A percentile compares a stretch with the other conserved stretches of the same genome.
Evolutionary conservation across 306 rosid genomes (phyloP).

Genomic region (Gillenia trifoliata): DNA sequence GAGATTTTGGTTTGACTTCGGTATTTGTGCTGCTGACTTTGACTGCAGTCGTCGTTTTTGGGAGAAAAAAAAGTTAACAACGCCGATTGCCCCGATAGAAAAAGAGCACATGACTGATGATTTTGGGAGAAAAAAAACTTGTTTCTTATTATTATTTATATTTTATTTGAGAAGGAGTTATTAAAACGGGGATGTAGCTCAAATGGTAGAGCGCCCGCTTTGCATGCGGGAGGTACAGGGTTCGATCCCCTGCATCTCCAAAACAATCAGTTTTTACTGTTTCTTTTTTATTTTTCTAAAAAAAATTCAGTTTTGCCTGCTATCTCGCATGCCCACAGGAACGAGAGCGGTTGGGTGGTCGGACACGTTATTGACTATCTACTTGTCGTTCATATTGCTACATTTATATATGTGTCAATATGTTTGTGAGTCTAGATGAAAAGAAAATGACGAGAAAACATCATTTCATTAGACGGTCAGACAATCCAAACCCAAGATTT

Average conservation of each 20-base stretch:
- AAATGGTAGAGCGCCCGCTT: slow-evolving; percentile 25
- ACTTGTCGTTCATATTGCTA: no score
- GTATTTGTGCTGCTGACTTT: not conserved
- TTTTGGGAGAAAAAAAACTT: no score
- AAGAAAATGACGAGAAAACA: no score
- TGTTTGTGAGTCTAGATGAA: no score
- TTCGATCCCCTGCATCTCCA: slow-evolving; percentile 23
- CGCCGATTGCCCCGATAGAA: not conserved
- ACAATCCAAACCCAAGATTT: no score
- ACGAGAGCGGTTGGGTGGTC: not conserved
- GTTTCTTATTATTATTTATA: not conserved
- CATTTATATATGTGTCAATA: no score
- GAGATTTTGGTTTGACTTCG: not conserved
- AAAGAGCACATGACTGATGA: not conserved
- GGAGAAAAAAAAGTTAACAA: no score
- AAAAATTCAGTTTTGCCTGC: not conserved
- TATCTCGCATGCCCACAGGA: not conserved
- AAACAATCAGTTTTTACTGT: accelerated
- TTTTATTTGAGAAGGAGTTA: accelerated
- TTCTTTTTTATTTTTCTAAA: no score
- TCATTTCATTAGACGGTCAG: no score
- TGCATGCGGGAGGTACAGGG: slow-evolving; percentile 24
- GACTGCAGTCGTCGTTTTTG: not conserved
- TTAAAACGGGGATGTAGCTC: slow-evolving; percentile 4
- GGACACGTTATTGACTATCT: no score